Percentiles rank a stretch among this genome's conserved stretches.
phyloP scores from a whole-genome alignment of 805 yeast species.

The Candida qinlingensis region DNA sequence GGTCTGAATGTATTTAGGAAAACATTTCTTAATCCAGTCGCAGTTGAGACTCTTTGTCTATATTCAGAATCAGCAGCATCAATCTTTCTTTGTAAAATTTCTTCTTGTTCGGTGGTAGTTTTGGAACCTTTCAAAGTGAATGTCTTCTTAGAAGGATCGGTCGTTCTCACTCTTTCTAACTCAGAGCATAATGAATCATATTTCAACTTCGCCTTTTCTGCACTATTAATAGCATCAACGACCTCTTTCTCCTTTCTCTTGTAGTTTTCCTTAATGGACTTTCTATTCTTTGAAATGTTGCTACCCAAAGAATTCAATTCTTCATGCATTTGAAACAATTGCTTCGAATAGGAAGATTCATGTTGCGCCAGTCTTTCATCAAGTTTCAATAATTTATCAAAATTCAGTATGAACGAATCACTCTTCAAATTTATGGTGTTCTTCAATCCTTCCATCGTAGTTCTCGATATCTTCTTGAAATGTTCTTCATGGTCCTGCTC shows the following conservation, averaged over 20 bases:
- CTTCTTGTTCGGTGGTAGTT: slow-evolving; percentile 81
- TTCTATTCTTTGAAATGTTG: slow-evolving; percentile 68
- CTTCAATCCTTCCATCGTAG: slow-evolving; percentile 45
- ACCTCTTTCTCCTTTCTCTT: slow-evolving; percentile 80
- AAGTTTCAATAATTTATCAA: slow-evolving; percentile 65
- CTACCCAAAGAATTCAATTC: slow-evolving; percentile 69
- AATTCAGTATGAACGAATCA: slow-evolving; percentile 61
- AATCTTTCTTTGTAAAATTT: slow-evolving; percentile 75
- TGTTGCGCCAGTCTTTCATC: slow-evolving; percentile 75
- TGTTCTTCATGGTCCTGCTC: slow-evolving; percentile 79
- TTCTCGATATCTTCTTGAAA: slow-evolving; percentile 61
- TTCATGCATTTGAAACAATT: slow-evolving; percentile 79
- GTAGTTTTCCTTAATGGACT: slow-evolving; percentile 75
- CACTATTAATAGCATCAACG: slow-evolving; percentile 70
- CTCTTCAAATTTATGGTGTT: slow-evolving; percentile 40
- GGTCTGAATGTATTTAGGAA: slow-evolving; percentile 75
- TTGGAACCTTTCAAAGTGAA: slow-evolving; percentile 76
- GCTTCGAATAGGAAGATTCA: slow-evolving; percentile 70
- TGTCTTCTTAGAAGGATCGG: slow-evolving; percentile 82
- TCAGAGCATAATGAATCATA: slow-evolving; percentile 82
- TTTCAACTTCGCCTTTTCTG: slow-evolving; percentile 80
- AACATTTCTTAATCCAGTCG: slow-evolving; percentile 69
- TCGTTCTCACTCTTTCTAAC: slow-evolving; percentile 70
- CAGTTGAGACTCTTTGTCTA: slow-evolving; percentile 65
- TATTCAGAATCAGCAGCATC: slow-evolving; percentile 84